Percentiles rank a stretch among this genome's conserved stretches.
phyloP scores from a whole-genome alignment of 805 yeast species.

The Torulaspora franciscae region DNA sequence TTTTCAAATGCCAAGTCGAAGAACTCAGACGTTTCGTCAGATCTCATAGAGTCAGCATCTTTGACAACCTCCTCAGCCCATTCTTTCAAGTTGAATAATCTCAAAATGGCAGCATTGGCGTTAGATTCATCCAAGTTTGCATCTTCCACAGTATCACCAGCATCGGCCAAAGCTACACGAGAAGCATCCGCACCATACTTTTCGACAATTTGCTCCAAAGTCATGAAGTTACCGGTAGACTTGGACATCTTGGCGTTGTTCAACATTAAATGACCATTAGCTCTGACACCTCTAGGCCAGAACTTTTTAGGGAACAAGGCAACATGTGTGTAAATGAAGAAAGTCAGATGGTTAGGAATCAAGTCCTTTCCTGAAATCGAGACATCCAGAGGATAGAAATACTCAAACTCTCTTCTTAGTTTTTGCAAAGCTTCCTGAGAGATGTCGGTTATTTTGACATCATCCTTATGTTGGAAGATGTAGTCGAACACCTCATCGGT shows the following conservation, averaged over 20 bases:
- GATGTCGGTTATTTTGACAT: conserved; percentile 49
- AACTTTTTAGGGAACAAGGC: conserved; percentile 84
- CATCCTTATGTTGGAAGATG: conserved; percentile 70
- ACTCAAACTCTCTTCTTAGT: conserved; percentile 91
- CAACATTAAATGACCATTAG: conserved; percentile 90
- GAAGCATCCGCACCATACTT: conserved; percentile 98
- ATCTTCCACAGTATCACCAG: conserved; percentile 96
- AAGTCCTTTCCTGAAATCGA: conserved; percentile 95
- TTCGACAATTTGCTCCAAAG: conserved; percentile 73
- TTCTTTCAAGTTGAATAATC: conserved; percentile 86
- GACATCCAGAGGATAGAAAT: conserved; percentile 90
- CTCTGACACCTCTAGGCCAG: conserved; percentile 95
- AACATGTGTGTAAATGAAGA: conserved; percentile 87
- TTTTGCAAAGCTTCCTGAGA: conserved; percentile 60
- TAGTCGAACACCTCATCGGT: conserved; percentile 92
- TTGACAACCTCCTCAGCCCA: conserved; percentile 82
- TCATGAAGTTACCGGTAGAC: conserved; percentile 95
- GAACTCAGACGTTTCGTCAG: conserved; percentile 52
- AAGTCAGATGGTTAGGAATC: conserved; percentile 94
- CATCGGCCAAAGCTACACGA: conserved; percentile 96
- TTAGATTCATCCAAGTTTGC: conserved; percentile 95
- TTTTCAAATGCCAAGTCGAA: conserved; percentile 88
- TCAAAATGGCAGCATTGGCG: conserved; percentile 95
- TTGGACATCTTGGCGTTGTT: conserved; percentile 98
- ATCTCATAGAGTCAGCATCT: conserved; percentile 49